These are phyloP conservation scores for Thermochaetoides dissita DNA, from an alignment of 2,329 filamentous ascomycete genomes.

Conservation along the genomic window DNA sequence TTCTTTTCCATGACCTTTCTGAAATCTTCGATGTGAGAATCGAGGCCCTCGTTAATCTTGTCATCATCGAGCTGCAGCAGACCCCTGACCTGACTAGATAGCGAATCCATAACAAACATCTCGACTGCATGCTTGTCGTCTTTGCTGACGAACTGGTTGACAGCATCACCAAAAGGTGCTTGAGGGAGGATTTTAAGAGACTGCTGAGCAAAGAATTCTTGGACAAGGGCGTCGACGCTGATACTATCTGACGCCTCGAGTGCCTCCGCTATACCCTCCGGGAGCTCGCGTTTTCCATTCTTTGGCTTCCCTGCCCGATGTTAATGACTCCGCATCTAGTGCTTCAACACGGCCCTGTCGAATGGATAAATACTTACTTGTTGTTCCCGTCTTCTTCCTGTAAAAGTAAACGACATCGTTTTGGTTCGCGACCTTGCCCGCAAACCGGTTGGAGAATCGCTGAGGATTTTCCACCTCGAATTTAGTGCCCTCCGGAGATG, in stretches of 20 bases:
- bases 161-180: constrained; percentile 82
- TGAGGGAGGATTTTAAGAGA: constrained; percentile 86
- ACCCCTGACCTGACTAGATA: constrained; percentile 56
- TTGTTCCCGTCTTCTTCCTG: constrained; percentile 59
- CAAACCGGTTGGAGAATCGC: constrained; percentile 84
- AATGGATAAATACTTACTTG: constrained; percentile 23
- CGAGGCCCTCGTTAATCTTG: constrained; percentile 50
- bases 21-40: constrained; percentile 59
- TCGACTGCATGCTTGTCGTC: constrained; percentile 91
- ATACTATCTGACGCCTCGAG: constrained; percentile 56
- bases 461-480: constrained; percentile 94
- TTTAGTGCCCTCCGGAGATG: constrained; percentile 66
- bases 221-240: constrained; percentile 77
- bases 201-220: constrained; percentile 74
- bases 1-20: constrained; percentile 55
- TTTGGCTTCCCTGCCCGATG: constrained; percentile 22
- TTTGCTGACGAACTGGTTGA: constrained; percentile 85
- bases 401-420: constrained; percentile 92
- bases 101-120: constrained; percentile 58
- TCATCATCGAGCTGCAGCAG: constrained; percentile 51
- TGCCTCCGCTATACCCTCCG: constrained; percentile 50
- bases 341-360: too few relatives aligned
- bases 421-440: constrained; percentile 79
- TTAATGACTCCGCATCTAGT: too few relatives aligned
- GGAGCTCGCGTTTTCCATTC: constrained; percentile 38